Conservation (phyloP, 768 basidiomycete species). For the Hypsizygus marmoreus region DNA sequence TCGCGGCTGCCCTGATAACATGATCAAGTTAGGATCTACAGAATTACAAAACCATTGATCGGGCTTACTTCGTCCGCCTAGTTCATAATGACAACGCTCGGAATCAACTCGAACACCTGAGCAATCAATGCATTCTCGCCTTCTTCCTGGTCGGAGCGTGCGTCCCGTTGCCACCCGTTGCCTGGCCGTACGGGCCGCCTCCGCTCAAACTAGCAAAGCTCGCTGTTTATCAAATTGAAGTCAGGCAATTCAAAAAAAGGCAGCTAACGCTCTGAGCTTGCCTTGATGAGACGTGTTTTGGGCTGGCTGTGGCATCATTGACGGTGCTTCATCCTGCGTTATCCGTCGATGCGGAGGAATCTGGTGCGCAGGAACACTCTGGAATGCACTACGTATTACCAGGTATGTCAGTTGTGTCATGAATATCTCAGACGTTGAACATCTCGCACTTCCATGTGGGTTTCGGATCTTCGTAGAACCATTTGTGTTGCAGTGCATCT, state of each 20-base stretch:
- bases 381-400: slow-evolving; percentile 63
- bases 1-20: slow-evolving; percentile 1
- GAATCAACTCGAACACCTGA: slow-evolving; percentile 8
- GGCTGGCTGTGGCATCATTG: slow-evolving; percentile 72
- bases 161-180: slow-evolving; percentile 32
- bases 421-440: background rate
- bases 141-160: slow-evolving; percentile 57
- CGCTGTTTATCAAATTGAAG: slow-evolving; percentile 58
- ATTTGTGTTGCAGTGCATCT: slow-evolving; percentile 80
- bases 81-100: background rate
- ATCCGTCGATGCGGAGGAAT: slow-evolving; percentile 87
- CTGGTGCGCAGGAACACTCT: slow-evolving; percentile 60
- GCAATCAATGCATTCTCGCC: slow-evolving; percentile 48
- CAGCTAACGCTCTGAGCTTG: slow-evolving; percentile 19
- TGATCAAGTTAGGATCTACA: background rate
- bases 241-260: slow-evolving; percentile 51
- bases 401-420: background rate
- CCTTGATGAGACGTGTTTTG: slow-evolving; percentile 47
- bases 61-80: slow-evolving; percentile 13
- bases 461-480: slow-evolving; percentile 90
- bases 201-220: slow-evolving; percentile 67
- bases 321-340: slow-evolving; percentile 89
- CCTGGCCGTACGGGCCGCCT: slow-evolving; percentile 46
- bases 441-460: slow-evolving; percentile 80
- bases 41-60: background rate